phyloP scores from a whole-genome alignment of 2,329 filamentous ascomycete species.

The Capronia americana region DNA sequence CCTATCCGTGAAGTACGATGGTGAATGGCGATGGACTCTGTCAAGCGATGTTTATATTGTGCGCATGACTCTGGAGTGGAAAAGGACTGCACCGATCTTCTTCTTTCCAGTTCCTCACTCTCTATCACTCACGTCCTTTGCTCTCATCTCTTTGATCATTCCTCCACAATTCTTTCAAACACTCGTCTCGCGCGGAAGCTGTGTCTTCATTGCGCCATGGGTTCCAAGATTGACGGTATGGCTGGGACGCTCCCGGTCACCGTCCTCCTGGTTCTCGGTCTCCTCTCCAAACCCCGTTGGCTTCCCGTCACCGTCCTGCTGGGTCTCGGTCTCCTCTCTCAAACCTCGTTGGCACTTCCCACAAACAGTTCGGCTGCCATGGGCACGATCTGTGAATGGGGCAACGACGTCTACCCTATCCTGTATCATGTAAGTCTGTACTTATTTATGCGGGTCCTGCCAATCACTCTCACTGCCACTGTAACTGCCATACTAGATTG shows the following conservation, averaged over 20 bases:
- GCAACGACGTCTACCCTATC: not conserved
- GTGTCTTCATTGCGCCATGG: not conserved
- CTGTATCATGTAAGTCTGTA: conserved; percentile 1
- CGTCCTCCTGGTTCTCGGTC: not conserved
- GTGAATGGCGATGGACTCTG: not conserved
- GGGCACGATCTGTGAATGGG: not conserved
- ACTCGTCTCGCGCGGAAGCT: not conserved
- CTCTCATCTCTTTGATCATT: not conserved
- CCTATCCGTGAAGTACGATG: not conserved
- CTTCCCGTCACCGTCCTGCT: not conserved
- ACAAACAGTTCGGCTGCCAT: not conserved
- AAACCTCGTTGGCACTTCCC: not conserved
- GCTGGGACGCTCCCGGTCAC: not conserved
- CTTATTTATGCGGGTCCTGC: not conserved
- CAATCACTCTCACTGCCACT: not conserved
- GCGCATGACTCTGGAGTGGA: not conserved
- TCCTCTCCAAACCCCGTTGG: not conserved
- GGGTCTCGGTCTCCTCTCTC: not conserved
- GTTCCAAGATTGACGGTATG: not conserved
- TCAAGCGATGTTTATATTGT: not conserved
- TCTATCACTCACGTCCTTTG: not conserved
- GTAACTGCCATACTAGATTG: too few species aligned
- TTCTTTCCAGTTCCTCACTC: not conserved
- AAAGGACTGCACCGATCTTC: not conserved
- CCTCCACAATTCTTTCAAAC: not conserved